Base-by-base conservation (phyloP, 257 asterid genomes). In the Solanum peruvianum region DNA sequence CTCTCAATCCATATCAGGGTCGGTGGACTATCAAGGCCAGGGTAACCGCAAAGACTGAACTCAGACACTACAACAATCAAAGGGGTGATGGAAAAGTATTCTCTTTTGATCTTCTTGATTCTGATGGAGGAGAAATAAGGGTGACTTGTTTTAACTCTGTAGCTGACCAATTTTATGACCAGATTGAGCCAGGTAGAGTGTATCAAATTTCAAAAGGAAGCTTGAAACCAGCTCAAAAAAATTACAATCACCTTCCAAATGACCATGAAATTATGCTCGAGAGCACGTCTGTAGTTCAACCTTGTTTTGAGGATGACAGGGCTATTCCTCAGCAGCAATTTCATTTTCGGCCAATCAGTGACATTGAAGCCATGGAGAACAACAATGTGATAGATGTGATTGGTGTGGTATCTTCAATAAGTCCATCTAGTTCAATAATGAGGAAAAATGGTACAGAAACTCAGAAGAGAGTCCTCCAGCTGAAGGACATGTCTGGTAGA, bases 21-120 rank as follows among this genome's bases (percentile, higher is more conserved):
- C 91, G 96, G 88, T 97, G 99, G 99, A 93, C 98, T 62, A 97
- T 97, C 69, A 95, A 95, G 92, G 99, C 98, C 37, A 91, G 99
- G 88, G 99, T 97, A 25, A 97, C 98, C 12, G 88, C 94, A 25
- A 97, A 97, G 86, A 90, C 90, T 9, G 99, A 95, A 80, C 94
- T 97, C 83, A 93, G 98, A 88, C 94, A 87, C 85, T 97, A 92
- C 88, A 94, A 76, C 88, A 95, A 94, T 93, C 58, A 92, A 64
- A 92, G 95, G 45, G 98, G 99, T 87, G 97, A 94, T 82, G 99
- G 99, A 69, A 96, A 95, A 91, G 99, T 96, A 56, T 95, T 96
- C 89, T 93, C 98, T 31, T 97, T 97, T 87, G 99, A 97, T 91
- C 96, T 97, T 88, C 96, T 97, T 87, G 99, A 97, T 89, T 90